Base-by-base conservation (phyloP, 106 monocot species). In the Amphibolis antarctica region DNA sequence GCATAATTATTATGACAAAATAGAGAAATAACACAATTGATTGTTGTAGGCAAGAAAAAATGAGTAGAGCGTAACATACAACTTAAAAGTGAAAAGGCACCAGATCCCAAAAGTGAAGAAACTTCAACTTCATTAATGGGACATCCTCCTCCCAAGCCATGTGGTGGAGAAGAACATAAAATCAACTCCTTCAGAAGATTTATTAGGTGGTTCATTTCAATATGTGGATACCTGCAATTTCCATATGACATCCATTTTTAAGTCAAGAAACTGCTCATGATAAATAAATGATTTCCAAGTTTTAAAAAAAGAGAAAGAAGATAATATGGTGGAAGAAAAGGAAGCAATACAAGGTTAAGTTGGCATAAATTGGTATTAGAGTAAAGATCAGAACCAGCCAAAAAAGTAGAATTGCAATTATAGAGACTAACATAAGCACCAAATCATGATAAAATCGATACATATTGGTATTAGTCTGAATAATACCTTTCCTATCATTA, bases 51-150 rank as follows among this genome's bases (percentile, higher is more conserved):
- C 12, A 57, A 57, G 57, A 25, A 26, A 25, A 7, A 15, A 24
- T 14, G 28, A 15, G 12, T 57, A 57, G n/a, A 26, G 28, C 46
- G 15, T 17, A 22, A 73, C 86, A 62, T 91, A 98, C 96, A 87
- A 59, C 73, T 77, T 69, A 87, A 76, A 79, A 96, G 86, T 22
- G 84, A 90, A 58, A 98, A 90, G 61, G 86, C 77, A 50, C 85
- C 86, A 68, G 82, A 82, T 62, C 96, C 96, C 46, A 90, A 71
- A 63, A 98, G 82, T 6, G 96, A 85, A 44, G 90, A 84, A 72
- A 98, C 80, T 72, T 98, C 96, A 76, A 82, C 78, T 46, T 86
- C 96, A 80, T 67, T 82, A 64, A 82, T 82, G 75, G 52, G 36
- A 53, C 14, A 68, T 59, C 77, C 76, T 43, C 82, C 78, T 54